Percentiles rank a stretch among this genome's conserved stretches.
These are phyloP conservation scores for Candida endomychidarum DNA, from an alignment of 805 yeast genomes.

Conservation along the genomic window DNA sequence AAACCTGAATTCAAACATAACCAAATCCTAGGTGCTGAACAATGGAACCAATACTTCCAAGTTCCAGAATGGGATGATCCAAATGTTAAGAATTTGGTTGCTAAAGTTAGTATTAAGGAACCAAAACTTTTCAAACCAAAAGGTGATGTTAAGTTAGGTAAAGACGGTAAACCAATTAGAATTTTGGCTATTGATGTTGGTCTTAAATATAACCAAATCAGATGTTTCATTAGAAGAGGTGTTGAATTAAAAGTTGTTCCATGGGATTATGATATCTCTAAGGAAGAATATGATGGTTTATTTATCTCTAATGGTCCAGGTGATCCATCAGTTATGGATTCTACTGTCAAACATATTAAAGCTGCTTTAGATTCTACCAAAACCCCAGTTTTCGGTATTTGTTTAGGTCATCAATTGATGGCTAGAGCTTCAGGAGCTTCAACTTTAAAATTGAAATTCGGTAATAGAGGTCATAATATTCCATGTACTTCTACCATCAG, in stretches of 20 bases:
- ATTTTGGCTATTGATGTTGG: constrained; percentile 95
- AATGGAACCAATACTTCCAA: constrained; percentile 66
- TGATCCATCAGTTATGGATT: constrained; percentile 87
- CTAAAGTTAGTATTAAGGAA: constrained; percentile 76
- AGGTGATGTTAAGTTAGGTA: constrained; percentile 50
- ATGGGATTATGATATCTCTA: constrained; percentile 83
- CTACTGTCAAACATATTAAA: constrained; percentile 60
- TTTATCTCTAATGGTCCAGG: constrained; percentile 99
- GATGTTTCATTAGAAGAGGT: constrained; percentile 95
- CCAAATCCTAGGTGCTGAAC: constrained; percentile 26
- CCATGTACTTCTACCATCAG: constrained; percentile 88
- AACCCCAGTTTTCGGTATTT: constrained; percentile 95
- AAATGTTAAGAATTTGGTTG: constrained; percentile 86
- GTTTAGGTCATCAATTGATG: constrained; percentile 95
- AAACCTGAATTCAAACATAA: constrained; percentile 32
- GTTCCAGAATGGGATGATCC: constrained; percentile 93
- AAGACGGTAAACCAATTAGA: constrained; percentile 73
- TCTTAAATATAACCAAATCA: constrained; percentile 95
- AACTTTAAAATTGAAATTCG: constrained; percentile 88
- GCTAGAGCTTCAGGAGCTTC: constrained; percentile 96
- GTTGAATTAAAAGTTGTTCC: constrained; percentile 95
- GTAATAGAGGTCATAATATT: constrained; percentile 99
- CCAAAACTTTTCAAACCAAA: constrained; percentile 79
- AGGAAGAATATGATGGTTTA: constrained; percentile 88
- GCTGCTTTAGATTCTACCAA: constrained; percentile 60